Evolutionary conservation across 768 basidiomycete species (phyloP), one percentile per base, ranked within the genome.

Genomic region (Steccherinum ochraceum): DNA sequence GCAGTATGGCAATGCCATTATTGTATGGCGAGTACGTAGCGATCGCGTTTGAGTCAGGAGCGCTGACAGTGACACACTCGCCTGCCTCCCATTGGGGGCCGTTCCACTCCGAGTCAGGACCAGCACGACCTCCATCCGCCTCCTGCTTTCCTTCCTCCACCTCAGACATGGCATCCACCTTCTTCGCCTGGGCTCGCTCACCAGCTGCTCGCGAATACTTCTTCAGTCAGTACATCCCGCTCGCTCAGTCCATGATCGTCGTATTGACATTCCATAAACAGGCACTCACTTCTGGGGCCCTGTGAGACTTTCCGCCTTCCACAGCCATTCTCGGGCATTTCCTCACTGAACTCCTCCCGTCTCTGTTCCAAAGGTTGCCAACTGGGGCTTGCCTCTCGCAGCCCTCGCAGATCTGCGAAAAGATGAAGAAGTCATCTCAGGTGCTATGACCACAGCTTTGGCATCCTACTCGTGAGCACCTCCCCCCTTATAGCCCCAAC

Each of bases 261-360:
- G 10, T n/a, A 39, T 24, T 16, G 13, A 40, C 23, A 1, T 16
- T n/a, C 4, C 20, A 18, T 53, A 53, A 45, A 49, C 52, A 95
- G 93, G 93, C 64, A 96, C 93, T 56, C 93, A 96, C 69, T 96
- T 96, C 75, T 96, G 93, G 93, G 93, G 93, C 59, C 93, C 93
- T 54, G 93, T 95, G 55, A 66, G 89, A n/a, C n/a, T n/a, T n/a
- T n/a, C n/a, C n/a, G n/a, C 83, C 51, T 51, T 46, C 4, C 27
- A 26, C 24, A 13, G 40, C 35, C 30, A 43, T 40, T 27, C 44
- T 40, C 50, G 24, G 46, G 53, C 39, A 23, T 23, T 46, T 18
- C n/a, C 27, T 24, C 21, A 52, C 55, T 60, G 46, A 51, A 50
- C 16, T 26, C n/a, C n/a, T n/a, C n/a, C n/a, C n/a, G n/a, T n/a